Conservation (phyloP, 768 basidiomycete genomes). For the Amanita phalloides region DNA sequence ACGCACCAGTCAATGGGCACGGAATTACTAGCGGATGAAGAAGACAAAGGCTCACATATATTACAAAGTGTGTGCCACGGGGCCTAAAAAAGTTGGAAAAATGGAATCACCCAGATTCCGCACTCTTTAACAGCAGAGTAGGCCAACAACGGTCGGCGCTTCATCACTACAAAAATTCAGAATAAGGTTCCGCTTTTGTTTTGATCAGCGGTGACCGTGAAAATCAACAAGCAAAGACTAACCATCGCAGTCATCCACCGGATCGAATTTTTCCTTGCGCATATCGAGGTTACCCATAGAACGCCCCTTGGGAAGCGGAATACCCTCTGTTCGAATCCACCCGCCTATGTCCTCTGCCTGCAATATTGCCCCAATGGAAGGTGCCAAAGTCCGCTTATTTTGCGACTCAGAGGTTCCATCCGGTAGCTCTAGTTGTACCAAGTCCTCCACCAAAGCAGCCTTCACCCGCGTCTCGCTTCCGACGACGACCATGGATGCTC, state of each 20-base stretch:
- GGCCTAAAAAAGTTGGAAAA: too few species aligned
- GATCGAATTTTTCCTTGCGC: constrained; percentile 15
- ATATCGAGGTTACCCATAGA: constrained; percentile 14
- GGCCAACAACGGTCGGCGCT: background rate
- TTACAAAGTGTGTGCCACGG: too few species aligned
- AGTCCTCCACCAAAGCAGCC: background rate
- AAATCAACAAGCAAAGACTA: constrained; percentile 4
- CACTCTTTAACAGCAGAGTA: too few species aligned
- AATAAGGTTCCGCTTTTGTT: background rate
- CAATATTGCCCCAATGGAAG: constrained; percentile 1
- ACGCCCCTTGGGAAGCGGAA: constrained; percentile 9
- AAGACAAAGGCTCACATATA: too few species aligned
- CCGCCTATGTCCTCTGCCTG: constrained; percentile 14
- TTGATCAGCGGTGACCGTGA: background rate
- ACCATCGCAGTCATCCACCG: constrained; percentile 15
- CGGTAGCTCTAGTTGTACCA: background rate
- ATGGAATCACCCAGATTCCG: too few species aligned
- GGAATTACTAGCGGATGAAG: too few species aligned
- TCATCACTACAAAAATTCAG: background rate
- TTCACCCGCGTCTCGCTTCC: constrained; percentile 8
- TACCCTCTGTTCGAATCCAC: constrained; percentile 10
- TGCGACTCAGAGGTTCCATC: constrained; percentile 1
- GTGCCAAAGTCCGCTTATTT: background rate
- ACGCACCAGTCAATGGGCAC: too few species aligned
- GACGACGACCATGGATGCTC: constrained; percentile 7